Evolutionary conservation across 306 rosid genomes (phyloP), one percentile per base, ranked within the genome.

Genomic region (Castanea mollissima): DNA sequence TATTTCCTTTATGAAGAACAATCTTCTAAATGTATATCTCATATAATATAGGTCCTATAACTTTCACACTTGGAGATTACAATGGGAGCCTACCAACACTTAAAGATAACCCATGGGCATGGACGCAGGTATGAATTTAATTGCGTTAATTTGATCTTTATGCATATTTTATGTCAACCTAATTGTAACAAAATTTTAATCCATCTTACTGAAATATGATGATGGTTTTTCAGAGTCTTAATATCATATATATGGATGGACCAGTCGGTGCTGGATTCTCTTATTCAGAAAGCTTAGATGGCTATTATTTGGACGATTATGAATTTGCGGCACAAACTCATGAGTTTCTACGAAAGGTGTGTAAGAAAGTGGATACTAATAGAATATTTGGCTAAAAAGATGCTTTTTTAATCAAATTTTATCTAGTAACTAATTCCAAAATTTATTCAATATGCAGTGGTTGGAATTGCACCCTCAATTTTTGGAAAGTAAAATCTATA

Each of bases 61-160:
- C 62, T 44, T 79, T 79, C 62, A 58, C 12, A 25, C 20, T 8
- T 57, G 76, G 62, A 79, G 12, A 71, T 71, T 79, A 79, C 71
- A 79, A 79, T 71, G 82, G 82, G 27, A 79, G 77, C 82, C 35
- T 71, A 44, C 82, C 82, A 31, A n/a, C 77, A n/a, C 27, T 70
- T 19, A 11, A 44, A 6, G 77, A 59, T 23, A 79, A 79, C 46
- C 71, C 77, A 55, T 77, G 29, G 58, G 19, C 75, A 58, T 79
- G 82, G 82, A 79, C 82, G 10, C 29, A 78, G 82, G 82, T 71
- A 13, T 27, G 13, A 60, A 25, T 29, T 64, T 16, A 15, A 31
- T 27, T 15, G 12, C 2, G 4, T 41, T 64, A 29, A n/a, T 15
- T 64, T 6, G 4, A 64, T 31, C 10, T 64, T 29, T 64, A 2